Evolutionary conservation across 495 filamentous ascomycete genomes (phyloP), one percentile per base, ranked within the genome.

Genomic region (Immersiella caudata): DNA sequence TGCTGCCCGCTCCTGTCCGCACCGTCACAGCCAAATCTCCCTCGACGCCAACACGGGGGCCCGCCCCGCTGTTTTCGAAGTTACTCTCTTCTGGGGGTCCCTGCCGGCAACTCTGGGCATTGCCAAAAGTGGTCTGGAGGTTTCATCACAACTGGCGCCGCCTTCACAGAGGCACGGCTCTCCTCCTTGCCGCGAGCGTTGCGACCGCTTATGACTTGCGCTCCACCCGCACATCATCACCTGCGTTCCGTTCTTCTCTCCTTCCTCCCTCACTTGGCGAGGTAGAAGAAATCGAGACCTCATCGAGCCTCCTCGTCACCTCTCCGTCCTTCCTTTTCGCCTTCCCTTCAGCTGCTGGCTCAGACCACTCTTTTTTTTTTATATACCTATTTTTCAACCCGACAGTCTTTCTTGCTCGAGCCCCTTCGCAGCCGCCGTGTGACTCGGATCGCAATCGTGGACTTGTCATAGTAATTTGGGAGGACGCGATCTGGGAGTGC

Each of bases 331-430:
- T 76, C 57, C 70, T 68, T 71, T 76, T 52, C 35, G 27, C 27
- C 61, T 65, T 63, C 67, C 26, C 73, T 77, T 77, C 72, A 79
- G 75, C 84, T 86, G 84, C 84, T 86, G 84, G 84, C 77, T 86
- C 84, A 86, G 84, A 84, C 79, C 81, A 72, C 78, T 84, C 79
- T 79, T 83, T 84, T 82, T 59, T 57, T 71, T 73, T 73, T 59
- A 76, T 68, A 70, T 79, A 68, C 69, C 76, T 60, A 73, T 65
- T 46, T 67, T 46, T 46, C 25, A 36, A 29, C 61, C 50, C 60
- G 49, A 59, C 50, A n/a, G 27, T 63, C 14, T 62, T 66, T 62
- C 59, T 66, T 67, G 61, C 67, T 24, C 49, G 22, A 33, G 46
- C 33, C 49, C 16, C 22, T 33, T 46, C 51, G 26, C 51, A 50